Base-by-base conservation (phyloP, 1,284 basidiomycete species). In the Stygiomarasmius scandens region DNA sequence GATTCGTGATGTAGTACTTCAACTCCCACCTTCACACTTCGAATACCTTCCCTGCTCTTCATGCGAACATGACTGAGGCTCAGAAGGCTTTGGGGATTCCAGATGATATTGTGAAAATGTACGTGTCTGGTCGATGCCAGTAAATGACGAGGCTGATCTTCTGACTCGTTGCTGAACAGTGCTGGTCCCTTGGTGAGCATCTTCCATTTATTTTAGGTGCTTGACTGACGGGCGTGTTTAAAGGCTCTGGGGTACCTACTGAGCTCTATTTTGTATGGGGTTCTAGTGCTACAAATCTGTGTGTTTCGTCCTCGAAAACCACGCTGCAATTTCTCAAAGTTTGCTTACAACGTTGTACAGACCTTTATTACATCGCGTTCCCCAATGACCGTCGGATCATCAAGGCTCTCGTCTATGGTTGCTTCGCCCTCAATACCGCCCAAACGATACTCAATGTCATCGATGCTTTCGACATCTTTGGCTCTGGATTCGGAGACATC, bases 281-380 rank as follows among this genome's bases (percentile, higher is more conserved):
- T 54, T 2, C 44, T 46, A 14, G 19, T 54, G 16, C 44, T 54
- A 11, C 52, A 54, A 54, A 38, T 54, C n/a, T 54, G 52, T 54
- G 19, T 16, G 52, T 22, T 19, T 41, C 16, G 4, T 12, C 14
- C n/a, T 41, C 38, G n/a, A n/a, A 19, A 41, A 32, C 29, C 29
- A 32, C 12, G 16, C 16, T 16, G 8, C 16, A 9, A 41, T 32
- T 5, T 41, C 14, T 41, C 38, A 41, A 19, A 6, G 6, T n/a
- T 9, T 12, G 16, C 38, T 41, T 4, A 16, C n/a, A 16, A 19
- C 38, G 5, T 24, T 23, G 10, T 52, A 12, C 27, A 55, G 54
- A 55, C 32, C 47, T 41, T 14, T 55, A 55, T 22, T 55, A 55
- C 41, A 43, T 55, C 23, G 29, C 54, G 10, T 55, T 55, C 38